A percentile compares a stretch with the other conserved stretches of the same genome.
phyloP scores from a whole-genome alignment of 192 early-diverging fungal species.

The Funneliformis geosporum region DNA sequence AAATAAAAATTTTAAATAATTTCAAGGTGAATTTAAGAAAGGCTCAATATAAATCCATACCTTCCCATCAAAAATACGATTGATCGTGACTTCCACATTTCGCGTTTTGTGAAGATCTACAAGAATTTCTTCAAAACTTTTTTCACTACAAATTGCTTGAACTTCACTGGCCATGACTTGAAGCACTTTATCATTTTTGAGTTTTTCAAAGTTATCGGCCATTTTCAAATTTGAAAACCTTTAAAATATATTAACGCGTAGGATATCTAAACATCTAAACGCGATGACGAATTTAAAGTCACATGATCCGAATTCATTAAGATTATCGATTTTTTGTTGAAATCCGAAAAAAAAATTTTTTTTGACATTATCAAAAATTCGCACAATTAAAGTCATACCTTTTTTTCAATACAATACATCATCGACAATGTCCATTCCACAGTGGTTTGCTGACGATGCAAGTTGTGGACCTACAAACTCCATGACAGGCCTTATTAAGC shows the following conservation, averaged over 20 bases:
- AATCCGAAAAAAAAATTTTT: too few species aligned
- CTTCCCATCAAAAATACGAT: conserved; percentile 8
- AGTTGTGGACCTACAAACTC: conserved; percentile 81
- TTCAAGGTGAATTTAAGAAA: neutral
- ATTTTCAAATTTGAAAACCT: neutral
- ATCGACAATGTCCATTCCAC: conserved; percentile 51
- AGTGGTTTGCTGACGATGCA: conserved; percentile 63
- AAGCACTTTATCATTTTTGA: neutral
- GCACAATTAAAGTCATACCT: too few species aligned
- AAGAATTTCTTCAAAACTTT: neutral
- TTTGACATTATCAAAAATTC: too few species aligned
- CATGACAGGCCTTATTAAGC: conserved; percentile 77
- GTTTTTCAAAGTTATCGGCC: neutral
- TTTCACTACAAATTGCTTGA: neutral
- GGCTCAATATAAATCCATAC: neutral
- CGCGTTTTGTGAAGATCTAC: neutral
- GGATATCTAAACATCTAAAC: too few species aligned
- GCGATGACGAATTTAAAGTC: too few species aligned
- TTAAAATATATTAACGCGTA: too few species aligned
- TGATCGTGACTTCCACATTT: neutral
- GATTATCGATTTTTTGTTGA: too few species aligned
- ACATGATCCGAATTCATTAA: too few species aligned
- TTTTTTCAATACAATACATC: neutral
- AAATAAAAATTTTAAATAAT: neutral
- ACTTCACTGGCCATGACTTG: neutral